These are phyloP conservation scores for Nematocida displodere DNA, from an alignment of 371 early-diverging fungal species.

Conservation along the genomic window DNA sequence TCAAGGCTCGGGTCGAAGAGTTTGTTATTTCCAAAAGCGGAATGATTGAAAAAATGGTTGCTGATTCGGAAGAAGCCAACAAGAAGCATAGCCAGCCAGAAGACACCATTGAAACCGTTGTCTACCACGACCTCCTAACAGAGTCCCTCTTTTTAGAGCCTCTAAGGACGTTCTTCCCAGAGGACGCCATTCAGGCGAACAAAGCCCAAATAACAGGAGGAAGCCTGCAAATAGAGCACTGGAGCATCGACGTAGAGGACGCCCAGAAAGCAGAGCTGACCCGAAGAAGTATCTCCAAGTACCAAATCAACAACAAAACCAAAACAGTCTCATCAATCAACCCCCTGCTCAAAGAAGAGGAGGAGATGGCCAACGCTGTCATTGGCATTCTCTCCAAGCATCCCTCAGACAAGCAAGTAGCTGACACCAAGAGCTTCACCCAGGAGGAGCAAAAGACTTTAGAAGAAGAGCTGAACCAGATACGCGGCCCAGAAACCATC, in stretches of 20 bases:
- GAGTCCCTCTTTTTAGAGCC: not conserved
- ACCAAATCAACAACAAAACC: not conserved
- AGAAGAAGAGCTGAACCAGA: not conserved
- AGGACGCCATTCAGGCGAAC: not conserved
- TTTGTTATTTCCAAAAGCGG: not conserved
- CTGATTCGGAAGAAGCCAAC: not conserved
- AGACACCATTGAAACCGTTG: not conserved
- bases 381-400: not conserved
- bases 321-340: not conserved
- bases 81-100: not conserved
- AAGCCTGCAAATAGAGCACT: not conserved
- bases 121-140: not conserved
- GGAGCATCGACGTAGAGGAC: not conserved
- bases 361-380: not conserved
- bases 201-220: not conserved
- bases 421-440: not conserved
- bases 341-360: not conserved
- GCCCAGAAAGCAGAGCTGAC: not conserved
- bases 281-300: not conserved
- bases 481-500: not conserved
- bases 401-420: not conserved
- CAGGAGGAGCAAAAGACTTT: not conserved
- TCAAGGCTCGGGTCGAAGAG: not conserved
- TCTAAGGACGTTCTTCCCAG: not conserved
- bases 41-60: not conserved